phyloP scores from a whole-genome alignment of 495 filamentous ascomycete species.

The Xylaria flabelliformis region DNA sequence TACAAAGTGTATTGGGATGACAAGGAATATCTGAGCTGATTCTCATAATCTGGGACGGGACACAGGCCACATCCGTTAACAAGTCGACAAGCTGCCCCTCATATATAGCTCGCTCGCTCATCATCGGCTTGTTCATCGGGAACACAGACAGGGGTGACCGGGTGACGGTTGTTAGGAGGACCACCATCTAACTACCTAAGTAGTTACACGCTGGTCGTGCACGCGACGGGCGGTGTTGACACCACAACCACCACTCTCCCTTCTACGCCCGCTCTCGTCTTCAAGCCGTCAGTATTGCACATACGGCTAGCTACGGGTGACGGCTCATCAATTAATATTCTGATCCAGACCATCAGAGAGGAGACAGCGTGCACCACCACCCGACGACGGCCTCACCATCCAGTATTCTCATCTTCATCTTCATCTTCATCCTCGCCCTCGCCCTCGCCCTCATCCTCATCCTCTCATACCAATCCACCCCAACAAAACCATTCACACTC shows the following conservation, averaged over 20 bases:
- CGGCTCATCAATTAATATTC: background rate
- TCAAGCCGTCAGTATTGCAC: background rate
- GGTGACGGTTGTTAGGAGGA: constrained; percentile 12
- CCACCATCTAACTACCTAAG: too few relatives aligned
- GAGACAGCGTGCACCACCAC: background rate
- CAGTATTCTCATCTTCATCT: background rate
- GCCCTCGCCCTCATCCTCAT: background rate
- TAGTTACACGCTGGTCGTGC: constrained; percentile 31
- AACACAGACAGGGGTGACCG: constrained; percentile 15
- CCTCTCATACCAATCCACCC: constrained; percentile 6
- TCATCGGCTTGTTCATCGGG: constrained; percentile 26
- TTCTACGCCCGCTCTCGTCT: background rate
- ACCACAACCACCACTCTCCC: constrained; percentile 21
- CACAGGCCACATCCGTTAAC: constrained; percentile 15
- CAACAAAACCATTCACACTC: constrained; percentile 19
- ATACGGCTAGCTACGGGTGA: background rate
- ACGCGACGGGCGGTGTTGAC: constrained; percentile 29
- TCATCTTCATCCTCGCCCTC: background rate
- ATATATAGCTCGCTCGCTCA: constrained; percentile 15
- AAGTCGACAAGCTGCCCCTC: constrained; percentile 23
- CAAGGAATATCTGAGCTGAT: background rate
- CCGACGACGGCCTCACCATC: constrained; percentile 14
- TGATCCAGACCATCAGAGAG: background rate
- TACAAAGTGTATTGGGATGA: background rate
- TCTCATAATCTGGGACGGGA: constrained; percentile 6